Evolutionary conservation across 768 basidiomycete species (phyloP).

Genomic region (Chalciporus sphaerocephalus): DNA sequence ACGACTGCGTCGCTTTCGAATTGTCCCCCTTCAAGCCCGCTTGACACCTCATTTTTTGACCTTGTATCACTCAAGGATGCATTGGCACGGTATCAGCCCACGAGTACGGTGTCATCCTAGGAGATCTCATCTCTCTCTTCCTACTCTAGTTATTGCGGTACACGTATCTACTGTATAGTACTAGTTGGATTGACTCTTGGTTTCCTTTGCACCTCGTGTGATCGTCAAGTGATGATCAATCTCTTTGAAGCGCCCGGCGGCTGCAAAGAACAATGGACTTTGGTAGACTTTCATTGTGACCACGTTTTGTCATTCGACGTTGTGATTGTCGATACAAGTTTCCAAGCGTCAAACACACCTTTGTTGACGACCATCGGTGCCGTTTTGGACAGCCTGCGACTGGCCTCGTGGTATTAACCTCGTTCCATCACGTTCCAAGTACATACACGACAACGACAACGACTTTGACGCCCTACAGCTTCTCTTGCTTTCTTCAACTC

Average conservation of each 20-base stretch:
- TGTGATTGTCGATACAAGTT: not conserved
- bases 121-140: constrained; percentile 1
- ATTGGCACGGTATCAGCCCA: constrained; percentile 24
- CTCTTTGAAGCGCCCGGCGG: no score
- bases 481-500: not conserved
- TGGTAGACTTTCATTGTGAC: not conserved
- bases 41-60: constrained; percentile 20
- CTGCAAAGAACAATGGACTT: not conserved
- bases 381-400: not conserved
- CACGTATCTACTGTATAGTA: not conserved
- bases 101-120: constrained; percentile 8
- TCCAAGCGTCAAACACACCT: constrained; percentile 3
- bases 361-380: not conserved
- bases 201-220: not conserved
- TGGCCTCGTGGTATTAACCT: constrained; percentile 21
- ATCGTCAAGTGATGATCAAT: not conserved
- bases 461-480: not conserved
- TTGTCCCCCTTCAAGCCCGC: constrained; percentile 3
- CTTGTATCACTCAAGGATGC: constrained; percentile 23
- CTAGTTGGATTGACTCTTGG: not conserved
- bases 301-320: not conserved
- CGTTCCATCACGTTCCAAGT: constrained; percentile 10
- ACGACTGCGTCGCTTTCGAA: constrained; percentile 8
- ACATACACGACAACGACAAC: not conserved
- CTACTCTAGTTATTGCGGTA: constrained; percentile 2